phyloP scores from a whole-genome alignment of 306 rosid genomes.

The Rosa chinensis region DNA sequence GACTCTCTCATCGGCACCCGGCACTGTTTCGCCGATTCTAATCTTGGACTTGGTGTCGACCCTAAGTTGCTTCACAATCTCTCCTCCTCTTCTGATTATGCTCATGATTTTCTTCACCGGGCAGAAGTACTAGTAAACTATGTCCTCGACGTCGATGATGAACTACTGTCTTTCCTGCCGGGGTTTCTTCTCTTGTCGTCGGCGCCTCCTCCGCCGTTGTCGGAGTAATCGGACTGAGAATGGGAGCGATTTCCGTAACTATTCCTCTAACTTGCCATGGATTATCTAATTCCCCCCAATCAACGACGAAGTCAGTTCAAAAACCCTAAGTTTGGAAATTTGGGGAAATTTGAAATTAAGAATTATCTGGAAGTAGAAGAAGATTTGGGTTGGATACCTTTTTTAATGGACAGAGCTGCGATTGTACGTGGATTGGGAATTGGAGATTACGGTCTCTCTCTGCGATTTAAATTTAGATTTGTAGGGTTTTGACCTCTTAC shows the following conservation, averaged over 20 bases:
- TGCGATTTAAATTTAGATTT: neutral
- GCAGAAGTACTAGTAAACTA: conserved; percentile 81
- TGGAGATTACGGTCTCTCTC: neutral
- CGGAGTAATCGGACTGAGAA: conserved; percentile 66
- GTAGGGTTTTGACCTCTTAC: conserved; percentile 15
- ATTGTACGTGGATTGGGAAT: neutral
- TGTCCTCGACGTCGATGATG: conserved; percentile 74
- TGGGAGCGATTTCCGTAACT: conserved; percentile 72
- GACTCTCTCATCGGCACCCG: conserved; percentile 83
- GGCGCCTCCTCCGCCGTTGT: conserved; percentile 25
- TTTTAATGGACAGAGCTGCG: neutral
- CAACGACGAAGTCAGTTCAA: conserved; percentile 7
- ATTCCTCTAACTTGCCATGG: conserved; percentile 80
- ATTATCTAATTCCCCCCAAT: conserved; percentile 19
- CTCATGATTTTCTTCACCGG: conserved; percentile 82
- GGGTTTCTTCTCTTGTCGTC: conserved; percentile 61
- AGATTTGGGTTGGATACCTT: neutral
- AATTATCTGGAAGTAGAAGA: neutral
- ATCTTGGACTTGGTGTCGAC: conserved; percentile 82
- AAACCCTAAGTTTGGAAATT: neutral
- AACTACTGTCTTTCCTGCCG: conserved; percentile 83
- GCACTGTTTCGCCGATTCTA: conserved; percentile 85
- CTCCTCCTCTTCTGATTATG: conserved; percentile 98
- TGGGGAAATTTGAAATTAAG: neutral
- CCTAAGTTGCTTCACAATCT: conserved; percentile 94